A percentile compares a stretch with the other conserved stretches of the same genome.
These are phyloP conservation scores for Parasitella parasitica DNA, from an alignment of 371 early-diverging fungal species.

Conservation along the genomic window DNA sequence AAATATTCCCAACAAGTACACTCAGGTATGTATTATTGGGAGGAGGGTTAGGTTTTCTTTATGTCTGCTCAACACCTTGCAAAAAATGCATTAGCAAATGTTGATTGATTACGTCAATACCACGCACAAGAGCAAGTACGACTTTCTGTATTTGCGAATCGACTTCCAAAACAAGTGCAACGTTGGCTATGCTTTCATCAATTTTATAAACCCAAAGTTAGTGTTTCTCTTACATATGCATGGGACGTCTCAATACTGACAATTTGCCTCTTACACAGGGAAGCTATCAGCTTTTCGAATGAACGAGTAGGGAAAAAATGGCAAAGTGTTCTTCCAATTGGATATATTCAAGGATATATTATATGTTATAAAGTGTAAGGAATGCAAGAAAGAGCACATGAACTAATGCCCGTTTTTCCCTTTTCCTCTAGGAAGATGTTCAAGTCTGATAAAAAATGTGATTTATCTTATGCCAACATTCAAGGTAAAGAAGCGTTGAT, in stretches of 20 bases:
- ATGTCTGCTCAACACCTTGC: no score
- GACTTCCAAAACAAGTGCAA: constrained; percentile 90
- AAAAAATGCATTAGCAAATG: no score
- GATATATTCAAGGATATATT: no score
- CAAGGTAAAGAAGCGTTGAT: constrained; percentile 83
- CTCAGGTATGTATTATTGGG: constrained; percentile 12
- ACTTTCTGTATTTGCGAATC: constrained; percentile 92
- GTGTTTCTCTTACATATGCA: not conserved
- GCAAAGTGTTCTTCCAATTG: constrained; percentile 40
- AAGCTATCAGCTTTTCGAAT: constrained; percentile 71
- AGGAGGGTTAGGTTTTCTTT: no score
- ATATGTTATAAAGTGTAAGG: not conserved
- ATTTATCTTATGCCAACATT: constrained; percentile 85
- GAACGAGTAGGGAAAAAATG: constrained; percentile 82
- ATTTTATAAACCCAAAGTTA: constrained; percentile 69
- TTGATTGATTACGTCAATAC: constrained; percentile 55
- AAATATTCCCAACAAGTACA: constrained; percentile 29
- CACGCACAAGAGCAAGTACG: constrained; percentile 72
- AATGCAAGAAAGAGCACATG: no score
- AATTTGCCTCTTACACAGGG: no score
- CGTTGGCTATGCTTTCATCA: constrained; percentile 91
- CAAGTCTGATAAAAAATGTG: constrained; percentile 86
- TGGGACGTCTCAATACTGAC: no score
- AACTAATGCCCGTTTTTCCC: not conserved
- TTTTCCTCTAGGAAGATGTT: constrained; percentile 62